These are phyloP conservation scores for Fraxinus platypoda DNA, from an alignment of 305 asterid species.

Conservation along the genomic window DNA sequence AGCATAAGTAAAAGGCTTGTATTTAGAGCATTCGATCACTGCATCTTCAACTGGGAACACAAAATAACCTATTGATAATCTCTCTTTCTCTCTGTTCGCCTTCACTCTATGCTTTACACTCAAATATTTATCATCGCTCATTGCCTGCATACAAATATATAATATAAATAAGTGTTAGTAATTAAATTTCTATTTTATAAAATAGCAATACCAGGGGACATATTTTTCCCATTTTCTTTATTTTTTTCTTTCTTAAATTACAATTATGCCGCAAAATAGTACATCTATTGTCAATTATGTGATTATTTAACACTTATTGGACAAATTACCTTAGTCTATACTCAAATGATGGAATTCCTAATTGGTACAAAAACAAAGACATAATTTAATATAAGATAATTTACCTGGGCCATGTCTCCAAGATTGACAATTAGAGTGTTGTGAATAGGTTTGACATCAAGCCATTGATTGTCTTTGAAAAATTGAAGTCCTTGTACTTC, in stretches of 20 bases:
- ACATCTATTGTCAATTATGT: no score
- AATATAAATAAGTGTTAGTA: not conserved
- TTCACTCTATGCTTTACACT: conserved; percentile 75
- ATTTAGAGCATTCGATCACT: conserved; percentile 62
- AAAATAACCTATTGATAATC: conserved; percentile 77
- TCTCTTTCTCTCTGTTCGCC: conserved; percentile 51
- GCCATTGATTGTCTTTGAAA: conserved; percentile 49
- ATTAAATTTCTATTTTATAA: not conserved
- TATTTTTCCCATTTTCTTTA: no score
- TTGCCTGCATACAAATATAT: conserved; percentile 40
- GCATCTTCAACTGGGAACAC: conserved; percentile 62
- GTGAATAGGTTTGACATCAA: conserved; percentile 50
- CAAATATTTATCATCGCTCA: conserved; percentile 55
- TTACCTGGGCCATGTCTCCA: conserved; percentile 90
- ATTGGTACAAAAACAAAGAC: not conserved
- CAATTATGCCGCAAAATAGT: not conserved
- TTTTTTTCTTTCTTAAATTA: no score
- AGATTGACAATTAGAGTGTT: conserved; percentile 65
- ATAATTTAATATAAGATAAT: not conserved
- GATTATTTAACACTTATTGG: not conserved
- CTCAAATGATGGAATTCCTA: not conserved
- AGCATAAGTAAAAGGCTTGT: conserved; percentile 63
- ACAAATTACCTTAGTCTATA: not conserved
- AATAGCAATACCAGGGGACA: not conserved
- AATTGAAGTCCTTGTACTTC: conserved; percentile 83